Evolutionary conservation across 148 eudicot species (phyloP).

Genomic region (Simmondsia chinensis): DNA sequence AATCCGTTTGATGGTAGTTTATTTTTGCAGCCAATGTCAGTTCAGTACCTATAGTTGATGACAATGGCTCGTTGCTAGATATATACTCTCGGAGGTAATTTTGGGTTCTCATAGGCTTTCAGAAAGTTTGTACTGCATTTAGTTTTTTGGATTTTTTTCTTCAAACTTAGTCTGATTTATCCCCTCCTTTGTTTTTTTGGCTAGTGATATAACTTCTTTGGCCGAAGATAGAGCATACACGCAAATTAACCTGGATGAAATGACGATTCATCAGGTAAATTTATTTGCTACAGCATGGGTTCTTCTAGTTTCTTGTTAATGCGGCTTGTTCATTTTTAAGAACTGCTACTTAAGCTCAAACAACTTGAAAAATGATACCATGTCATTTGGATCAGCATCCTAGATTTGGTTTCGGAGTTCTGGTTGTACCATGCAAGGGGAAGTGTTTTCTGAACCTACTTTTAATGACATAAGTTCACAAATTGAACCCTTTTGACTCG

Average conservation of each 20-base stretch:
- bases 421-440: too few species aligned
- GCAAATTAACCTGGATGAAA: constrained; percentile 70
- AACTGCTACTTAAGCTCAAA: too few species aligned
- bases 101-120: neutral
- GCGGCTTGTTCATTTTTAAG: too few species aligned
- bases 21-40: constrained; percentile 77
- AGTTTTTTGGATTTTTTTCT: constrained; percentile 4
- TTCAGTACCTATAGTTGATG: constrained; percentile 88
- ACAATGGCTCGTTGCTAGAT: constrained; percentile 77
- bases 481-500: too few species aligned
- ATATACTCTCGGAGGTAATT: constrained; percentile 78
- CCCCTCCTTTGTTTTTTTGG: constrained; percentile 8
- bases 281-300: too few species aligned
- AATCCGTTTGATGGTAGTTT: constrained; percentile 11
- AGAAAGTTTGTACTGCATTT: neutral
- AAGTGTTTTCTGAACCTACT: too few species aligned
- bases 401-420: too few species aligned
- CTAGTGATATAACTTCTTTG: constrained; percentile 85
- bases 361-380: too few species aligned
- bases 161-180: neutral
- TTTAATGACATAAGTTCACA: too few species aligned
- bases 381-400: too few species aligned
- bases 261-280: constrained; percentile 82
- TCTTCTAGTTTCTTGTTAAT: too few species aligned
- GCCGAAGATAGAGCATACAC: constrained; percentile 86